Percentiles rank a stretch among this genome's conserved stretches.
These are phyloP conservation scores for Babesia gibsoni DNA, from an alignment of 169 alveolate species.

Conservation along the genomic window DNA sequence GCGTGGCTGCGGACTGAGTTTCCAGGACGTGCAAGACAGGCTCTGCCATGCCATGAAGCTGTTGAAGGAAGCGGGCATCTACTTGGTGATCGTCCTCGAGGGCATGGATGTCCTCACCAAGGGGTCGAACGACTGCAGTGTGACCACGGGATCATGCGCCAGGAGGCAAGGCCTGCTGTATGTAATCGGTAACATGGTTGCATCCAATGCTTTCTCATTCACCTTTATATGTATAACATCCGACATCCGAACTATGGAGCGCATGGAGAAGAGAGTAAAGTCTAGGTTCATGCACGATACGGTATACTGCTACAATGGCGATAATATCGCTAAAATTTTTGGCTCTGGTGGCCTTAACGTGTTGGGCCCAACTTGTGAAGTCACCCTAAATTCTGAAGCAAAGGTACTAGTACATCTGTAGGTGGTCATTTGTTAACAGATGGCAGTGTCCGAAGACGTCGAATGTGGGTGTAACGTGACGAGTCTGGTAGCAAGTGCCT, in stretches of 20 bases:
- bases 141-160: slow-evolving; percentile 54
- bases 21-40: slow-evolving; percentile 48
- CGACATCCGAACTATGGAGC: slow-evolving; percentile 65
- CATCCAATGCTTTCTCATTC: slow-evolving; percentile 49
- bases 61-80: slow-evolving; percentile 41
- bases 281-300: slow-evolving; percentile 72
- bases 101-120: slow-evolving; percentile 68
- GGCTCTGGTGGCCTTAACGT: slow-evolving; percentile 1
- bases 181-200: slow-evolving; percentile 64
- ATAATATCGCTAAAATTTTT: neutral
- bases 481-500: slow-evolving; percentile 14
- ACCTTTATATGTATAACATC: slow-evolving; percentile 64
- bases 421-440: neutral
- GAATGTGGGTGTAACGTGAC: slow-evolving; percentile 25
- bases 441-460: neutral
- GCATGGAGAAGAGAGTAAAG: slow-evolving; percentile 73
- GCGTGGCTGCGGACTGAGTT: neutral
- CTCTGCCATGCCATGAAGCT: slow-evolving; percentile 47
- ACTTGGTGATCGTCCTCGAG: slow-evolving; percentile 65
- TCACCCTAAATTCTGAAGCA: slow-evolving; percentile 11
- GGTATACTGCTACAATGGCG: slow-evolving; percentile 39
- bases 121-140: slow-evolving; percentile 62
- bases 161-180: slow-evolving; percentile 68
- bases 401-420: neutral
- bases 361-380: slow-evolving; percentile 1